Conservation (phyloP, 2,329 filamentous ascomycete genomes). For the Lachnum nothofagi region DNA sequence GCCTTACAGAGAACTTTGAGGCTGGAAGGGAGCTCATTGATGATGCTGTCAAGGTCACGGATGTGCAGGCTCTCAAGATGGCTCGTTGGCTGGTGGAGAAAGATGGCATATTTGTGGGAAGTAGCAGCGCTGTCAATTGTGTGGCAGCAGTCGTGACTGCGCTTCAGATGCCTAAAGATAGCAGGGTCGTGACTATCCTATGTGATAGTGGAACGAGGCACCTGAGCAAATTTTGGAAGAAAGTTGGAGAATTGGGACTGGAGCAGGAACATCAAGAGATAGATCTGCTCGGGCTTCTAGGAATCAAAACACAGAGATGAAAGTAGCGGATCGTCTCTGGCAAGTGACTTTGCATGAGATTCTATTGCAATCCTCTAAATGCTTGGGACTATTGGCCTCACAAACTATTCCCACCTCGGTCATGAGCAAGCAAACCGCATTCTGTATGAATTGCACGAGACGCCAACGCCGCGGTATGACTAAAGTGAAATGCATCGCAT, state of each 20-base stretch:
- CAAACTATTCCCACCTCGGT: too few relatives aligned
- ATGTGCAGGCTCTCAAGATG: conserved; percentile 86
- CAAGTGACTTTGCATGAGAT: not conserved
- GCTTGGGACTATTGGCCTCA: too few relatives aligned
- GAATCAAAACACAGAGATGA: conserved; percentile 34
- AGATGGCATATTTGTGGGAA: conserved; percentile 90
- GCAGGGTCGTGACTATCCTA: conserved; percentile 71
- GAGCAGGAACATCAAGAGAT: conserved; percentile 50
- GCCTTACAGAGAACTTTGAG: conserved; percentile 90
- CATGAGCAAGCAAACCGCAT: too few relatives aligned
- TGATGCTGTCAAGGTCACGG: conserved; percentile 82
- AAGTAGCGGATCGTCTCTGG: not conserved
- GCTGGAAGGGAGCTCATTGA: conserved; percentile 80
- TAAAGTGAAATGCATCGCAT: not conserved
- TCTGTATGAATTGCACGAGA: not conserved
- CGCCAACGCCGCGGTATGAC: not conserved
- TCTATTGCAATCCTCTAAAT: conserved; percentile 4
- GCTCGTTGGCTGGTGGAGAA: conserved; percentile 94
- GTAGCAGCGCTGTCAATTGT: conserved; percentile 95
- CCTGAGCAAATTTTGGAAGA: conserved; percentile 79
- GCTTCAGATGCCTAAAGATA: conserved; percentile 55
- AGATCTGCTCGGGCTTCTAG: conserved; percentile 48
- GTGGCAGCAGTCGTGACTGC: conserved; percentile 70
- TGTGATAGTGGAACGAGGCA: conserved; percentile 81
- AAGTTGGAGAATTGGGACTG: conserved; percentile 62